phyloP scores from a whole-genome alignment of 2,329 filamentous ascomycete genomes.

The Seiridium unicorne region DNA sequence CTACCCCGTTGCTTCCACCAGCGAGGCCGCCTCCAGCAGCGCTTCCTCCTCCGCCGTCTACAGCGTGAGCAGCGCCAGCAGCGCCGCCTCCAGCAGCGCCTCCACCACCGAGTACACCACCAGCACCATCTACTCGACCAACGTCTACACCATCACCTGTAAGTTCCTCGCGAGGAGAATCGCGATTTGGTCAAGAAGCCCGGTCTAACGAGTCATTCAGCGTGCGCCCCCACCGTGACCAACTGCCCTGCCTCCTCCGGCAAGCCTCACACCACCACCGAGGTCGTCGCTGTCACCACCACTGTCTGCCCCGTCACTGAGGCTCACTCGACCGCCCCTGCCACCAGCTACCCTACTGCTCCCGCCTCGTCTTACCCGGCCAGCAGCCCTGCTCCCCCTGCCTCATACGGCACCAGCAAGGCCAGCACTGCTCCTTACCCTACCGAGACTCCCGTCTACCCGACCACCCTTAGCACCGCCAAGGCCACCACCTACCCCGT shows the following conservation, averaged over 20 bases:
- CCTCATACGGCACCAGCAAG: neutral
- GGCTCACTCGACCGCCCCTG: neutral
- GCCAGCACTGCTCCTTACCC: neutral
- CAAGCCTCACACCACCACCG: constrained; percentile 2
- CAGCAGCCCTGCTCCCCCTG: neutral
- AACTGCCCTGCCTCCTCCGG: constrained; percentile 7
- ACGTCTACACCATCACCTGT: neutral
- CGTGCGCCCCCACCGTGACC: neutral
- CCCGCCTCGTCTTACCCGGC: neutral
- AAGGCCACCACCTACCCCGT: neutral
- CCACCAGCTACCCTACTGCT: neutral
- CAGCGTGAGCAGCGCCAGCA: neutral
- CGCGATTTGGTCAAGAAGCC: neutral
- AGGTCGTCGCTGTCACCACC: neutral
- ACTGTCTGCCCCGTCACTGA: constrained; percentile 8
- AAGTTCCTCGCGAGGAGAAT: neutral
- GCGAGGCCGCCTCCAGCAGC: neutral
- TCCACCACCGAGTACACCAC: constrained; percentile 4
- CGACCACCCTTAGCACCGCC: neutral
- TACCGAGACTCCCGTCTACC: neutral
- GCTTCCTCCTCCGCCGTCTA: neutral
- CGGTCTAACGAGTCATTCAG: neutral
- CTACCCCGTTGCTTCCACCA: neutral
- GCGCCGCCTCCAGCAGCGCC: neutral
- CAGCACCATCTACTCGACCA: neutral